Percentiles rank a stretch among this genome's conserved stretches.
Evolutionary conservation across 2,329 filamentous ascomycete species (phyloP).

Genomic region (Diaporthe vaccinii): DNA sequence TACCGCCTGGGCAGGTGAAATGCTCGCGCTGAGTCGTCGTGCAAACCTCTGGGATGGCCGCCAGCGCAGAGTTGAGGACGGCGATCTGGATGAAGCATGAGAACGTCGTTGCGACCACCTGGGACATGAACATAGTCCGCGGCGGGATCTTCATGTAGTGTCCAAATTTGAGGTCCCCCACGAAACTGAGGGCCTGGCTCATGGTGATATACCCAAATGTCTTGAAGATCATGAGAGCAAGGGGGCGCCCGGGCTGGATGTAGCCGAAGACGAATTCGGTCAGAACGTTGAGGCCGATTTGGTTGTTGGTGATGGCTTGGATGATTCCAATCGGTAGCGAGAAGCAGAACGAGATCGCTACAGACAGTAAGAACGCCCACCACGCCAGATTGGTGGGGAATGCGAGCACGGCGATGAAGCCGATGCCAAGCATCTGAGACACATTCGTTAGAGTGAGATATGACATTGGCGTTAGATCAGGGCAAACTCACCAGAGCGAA

Average conservation of each 20-base stretch:
- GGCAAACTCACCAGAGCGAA: slow-evolving; percentile 63
- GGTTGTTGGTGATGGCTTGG: slow-evolving; percentile 77
- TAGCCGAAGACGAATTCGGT: slow-evolving; percentile 83
- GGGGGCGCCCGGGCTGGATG: slow-evolving; percentile 78
- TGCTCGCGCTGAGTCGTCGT: slow-evolving; percentile 66
- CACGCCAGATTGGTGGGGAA: slow-evolving; percentile 78
- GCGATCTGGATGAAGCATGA: slow-evolving; percentile 76
- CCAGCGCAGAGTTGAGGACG: slow-evolving; percentile 73
- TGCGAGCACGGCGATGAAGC: slow-evolving; percentile 67
- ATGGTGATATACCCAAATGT: slow-evolving; percentile 74
- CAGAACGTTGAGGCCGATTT: slow-evolving; percentile 81
- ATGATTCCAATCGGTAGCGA: slow-evolving; percentile 78
- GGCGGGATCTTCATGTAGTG: slow-evolving; percentile 82
- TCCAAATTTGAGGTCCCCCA: slow-evolving; percentile 76
- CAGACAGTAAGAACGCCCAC: slow-evolving; percentile 79
- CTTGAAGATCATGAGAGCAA: slow-evolving; percentile 81
- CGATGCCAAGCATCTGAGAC: slow-evolving; percentile 65
- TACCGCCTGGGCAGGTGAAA: slow-evolving; percentile 74
- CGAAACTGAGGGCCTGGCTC: slow-evolving; percentile 75
- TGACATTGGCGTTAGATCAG: not conserved
- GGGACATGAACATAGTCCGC: slow-evolving; percentile 75
- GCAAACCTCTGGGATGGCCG: slow-evolving; percentile 75
- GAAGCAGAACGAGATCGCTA: slow-evolving; percentile 74
- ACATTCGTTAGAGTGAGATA: slow-evolving; percentile 37
- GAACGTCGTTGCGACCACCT: slow-evolving; percentile 75